Evolutionary conservation across 306 rosid species (phyloP).

Genomic region (Erythrophleum fordii): DNA sequence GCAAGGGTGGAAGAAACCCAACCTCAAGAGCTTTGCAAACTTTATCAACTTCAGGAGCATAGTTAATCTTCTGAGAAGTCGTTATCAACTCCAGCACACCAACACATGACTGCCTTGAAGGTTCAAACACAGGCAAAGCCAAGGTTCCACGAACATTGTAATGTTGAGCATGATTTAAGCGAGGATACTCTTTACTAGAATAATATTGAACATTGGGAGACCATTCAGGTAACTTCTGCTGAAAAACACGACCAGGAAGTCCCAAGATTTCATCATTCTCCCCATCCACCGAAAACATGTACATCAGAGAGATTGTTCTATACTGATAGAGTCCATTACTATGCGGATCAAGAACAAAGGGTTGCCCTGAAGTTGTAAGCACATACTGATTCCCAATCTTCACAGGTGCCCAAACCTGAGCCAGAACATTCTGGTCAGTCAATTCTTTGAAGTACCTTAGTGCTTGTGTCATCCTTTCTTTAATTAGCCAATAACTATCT

Average conservation of each 20-base stretch:
- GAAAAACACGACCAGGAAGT: slow-evolving; percentile 91
- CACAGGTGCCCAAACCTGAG: slow-evolving; percentile 93
- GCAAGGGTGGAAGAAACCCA: slow-evolving; percentile 43
- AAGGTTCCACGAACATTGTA: slow-evolving; percentile 85
- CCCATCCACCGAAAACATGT: slow-evolving; percentile 69
- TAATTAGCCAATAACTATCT: slow-evolving; percentile 59
- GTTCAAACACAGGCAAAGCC: slow-evolving; percentile 87
- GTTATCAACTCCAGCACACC: slow-evolving; percentile 87
- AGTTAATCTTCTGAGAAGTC: slow-evolving; percentile 79
- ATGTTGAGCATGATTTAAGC: slow-evolving; percentile 72
- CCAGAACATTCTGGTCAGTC: slow-evolving; percentile 73
- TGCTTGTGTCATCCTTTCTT: slow-evolving; percentile 89
- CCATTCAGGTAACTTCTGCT: slow-evolving; percentile 84
- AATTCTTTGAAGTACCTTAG: slow-evolving; percentile 73
- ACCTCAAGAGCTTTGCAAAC: slow-evolving; percentile 97
- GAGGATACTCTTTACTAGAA: slow-evolving; percentile 73
- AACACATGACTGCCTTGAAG: slow-evolving; percentile 70
- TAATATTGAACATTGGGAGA: slow-evolving; percentile 92
- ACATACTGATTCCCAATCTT: slow-evolving; percentile 55
- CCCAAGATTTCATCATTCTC: slow-evolving; percentile 65
- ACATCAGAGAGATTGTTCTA: slow-evolving; percentile 67
- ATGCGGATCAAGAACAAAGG: slow-evolving; percentile 76
- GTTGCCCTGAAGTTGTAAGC: slow-evolving; percentile 88
- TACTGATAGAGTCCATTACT: slow-evolving; percentile 79
- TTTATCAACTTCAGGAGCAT: slow-evolving; percentile 87